A percentile compares a stretch with the other conserved stretches of the same genome.
phyloP scores from a whole-genome alignment of 129 eudicot species.

The Flaveria brownii region DNA sequence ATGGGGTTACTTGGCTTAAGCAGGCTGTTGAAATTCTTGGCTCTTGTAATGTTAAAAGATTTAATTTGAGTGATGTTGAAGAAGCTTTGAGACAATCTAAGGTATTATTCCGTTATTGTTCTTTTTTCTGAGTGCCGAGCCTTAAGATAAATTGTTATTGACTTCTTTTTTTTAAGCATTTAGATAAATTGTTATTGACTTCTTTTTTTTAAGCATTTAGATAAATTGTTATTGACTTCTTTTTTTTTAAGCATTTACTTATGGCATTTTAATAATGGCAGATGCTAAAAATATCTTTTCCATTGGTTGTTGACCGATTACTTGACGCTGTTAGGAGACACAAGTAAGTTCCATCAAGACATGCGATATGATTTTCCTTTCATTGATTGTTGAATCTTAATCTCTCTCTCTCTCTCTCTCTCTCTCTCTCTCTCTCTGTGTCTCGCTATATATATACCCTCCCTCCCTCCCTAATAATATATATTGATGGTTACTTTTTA shows the following conservation, averaged over 20 bases:
- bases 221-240: neutral
- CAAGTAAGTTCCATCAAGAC: slow-evolving; percentile 60
- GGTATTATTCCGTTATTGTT: slow-evolving; percentile 41
- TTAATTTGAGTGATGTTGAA: slow-evolving; percentile 57
- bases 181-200: neutral
- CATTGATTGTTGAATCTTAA: slow-evolving; percentile 12
- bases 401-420: neutral
- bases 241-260: neutral
- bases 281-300: slow-evolving; percentile 52
- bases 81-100: slow-evolving; percentile 54
- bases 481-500: too few relatives aligned
- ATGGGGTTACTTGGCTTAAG: slow-evolving; percentile 71
- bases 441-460: neutral
- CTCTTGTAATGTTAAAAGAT: slow-evolving; percentile 41
- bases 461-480: neutral
- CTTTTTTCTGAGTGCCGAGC: neutral
- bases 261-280: slow-evolving; percentile 39
- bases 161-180: neutral
- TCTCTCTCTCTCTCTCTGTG: neutral
- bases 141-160: neutral
- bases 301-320: slow-evolving; percentile 49
- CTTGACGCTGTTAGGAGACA: slow-evolving; percentile 61
- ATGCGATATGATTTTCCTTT: slow-evolving; percentile 19
- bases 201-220: too few relatives aligned
- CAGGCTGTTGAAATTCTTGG: slow-evolving; percentile 59